These are phyloP conservation scores for Malania oleifera DNA, from an alignment of 164 flowering plant genomes.

Conservation along the genomic window DNA sequence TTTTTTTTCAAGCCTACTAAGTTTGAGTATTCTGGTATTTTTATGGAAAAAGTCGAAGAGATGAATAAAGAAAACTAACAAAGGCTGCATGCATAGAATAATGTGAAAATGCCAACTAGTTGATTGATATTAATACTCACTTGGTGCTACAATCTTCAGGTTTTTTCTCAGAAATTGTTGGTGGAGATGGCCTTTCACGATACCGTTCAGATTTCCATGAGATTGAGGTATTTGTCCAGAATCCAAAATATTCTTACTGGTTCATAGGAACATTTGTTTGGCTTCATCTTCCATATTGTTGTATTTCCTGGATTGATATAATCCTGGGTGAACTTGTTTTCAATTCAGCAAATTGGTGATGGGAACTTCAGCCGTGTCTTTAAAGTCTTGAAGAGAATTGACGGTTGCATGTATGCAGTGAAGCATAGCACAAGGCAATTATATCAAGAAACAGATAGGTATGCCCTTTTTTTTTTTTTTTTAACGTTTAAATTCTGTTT, in stretches of 20 bases:
- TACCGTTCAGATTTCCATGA: conserved; percentile 89
- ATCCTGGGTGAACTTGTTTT: conserved; percentile 3
- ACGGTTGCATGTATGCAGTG: conserved; percentile 97
- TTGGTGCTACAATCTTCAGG: conserved; percentile 33
- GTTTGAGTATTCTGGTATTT: not conserved
- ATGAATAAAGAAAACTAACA: too few species aligned
- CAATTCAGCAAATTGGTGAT: conserved; percentile 71
- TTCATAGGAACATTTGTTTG: not conserved
- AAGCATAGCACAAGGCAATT: conserved; percentile 63
- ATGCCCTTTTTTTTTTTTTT: conserved; percentile 8
- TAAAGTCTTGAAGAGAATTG: conserved; percentile 86
- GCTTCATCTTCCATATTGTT: not conserved
- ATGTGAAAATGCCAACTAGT: too few species aligned
- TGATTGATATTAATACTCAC: not conserved
- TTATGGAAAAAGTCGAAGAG: too few species aligned
- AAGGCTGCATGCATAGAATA: too few species aligned
- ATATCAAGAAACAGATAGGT: conserved; percentile 83
- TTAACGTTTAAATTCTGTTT: not conserved
- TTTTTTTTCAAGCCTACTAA: not conserved
- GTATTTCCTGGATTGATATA: not conserved
- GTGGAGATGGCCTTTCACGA: conserved; percentile 82
- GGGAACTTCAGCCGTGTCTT: conserved; percentile 90
- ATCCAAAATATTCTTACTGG: not conserved
- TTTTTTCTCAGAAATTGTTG: conserved; percentile 35
- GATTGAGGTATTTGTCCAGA: conserved; percentile 50